Base-by-base conservation (phyloP, 805 yeast genomes). In the Candida coquimbonensis region DNA sequence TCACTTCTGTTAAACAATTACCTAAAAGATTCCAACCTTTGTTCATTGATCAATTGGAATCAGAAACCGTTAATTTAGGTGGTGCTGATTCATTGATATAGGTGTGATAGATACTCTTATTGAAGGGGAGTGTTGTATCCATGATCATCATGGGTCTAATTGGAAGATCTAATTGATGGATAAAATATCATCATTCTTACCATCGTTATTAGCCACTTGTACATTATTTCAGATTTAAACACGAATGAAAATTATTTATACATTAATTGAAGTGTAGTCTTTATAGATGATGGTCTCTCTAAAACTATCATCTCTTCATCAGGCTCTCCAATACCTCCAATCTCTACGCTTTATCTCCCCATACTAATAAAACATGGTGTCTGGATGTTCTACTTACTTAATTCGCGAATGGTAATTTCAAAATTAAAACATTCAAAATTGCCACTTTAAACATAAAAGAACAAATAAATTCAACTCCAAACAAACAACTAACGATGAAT, bases 51-150 rank as follows among this genome's bases (percentile, higher is more conserved):
- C 86, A 78, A 17, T 45, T 54, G 14, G 99, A 91, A 66, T 79
- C 84, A 26, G 96, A 86, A 11, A 75, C 78, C 52, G 78, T 91
- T 55, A 76, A 80, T 55, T 73, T 77, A 44, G 99, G 98, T 46
- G 97, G 96, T 54, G 96, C 96, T 7, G 40, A 19, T 11, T n/a
- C 13, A 4, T 24, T 42, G 17, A 29, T 42, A 34, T 29, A 36
- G 11, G 24, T 21, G 24, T 21, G 24, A 21, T 21, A 5, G 24
- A 21, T 5, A 21, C 24, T 21, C 5, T 21, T 21, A 3, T 21
- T 21, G 24, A 27, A 27, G 31, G 5, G 31, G 31, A 27, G 1
- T 11, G 13, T 11, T 29, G 13, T 11, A 27, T 8, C 9, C 12
- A 27, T 6, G 29, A 27, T 9, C 13, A 29, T 29, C 0, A 29